These are phyloP conservation scores for Colletotrichum karsti DNA, from an alignment of 2,329 filamentous ascomycete species.

Conservation along the genomic window DNA sequence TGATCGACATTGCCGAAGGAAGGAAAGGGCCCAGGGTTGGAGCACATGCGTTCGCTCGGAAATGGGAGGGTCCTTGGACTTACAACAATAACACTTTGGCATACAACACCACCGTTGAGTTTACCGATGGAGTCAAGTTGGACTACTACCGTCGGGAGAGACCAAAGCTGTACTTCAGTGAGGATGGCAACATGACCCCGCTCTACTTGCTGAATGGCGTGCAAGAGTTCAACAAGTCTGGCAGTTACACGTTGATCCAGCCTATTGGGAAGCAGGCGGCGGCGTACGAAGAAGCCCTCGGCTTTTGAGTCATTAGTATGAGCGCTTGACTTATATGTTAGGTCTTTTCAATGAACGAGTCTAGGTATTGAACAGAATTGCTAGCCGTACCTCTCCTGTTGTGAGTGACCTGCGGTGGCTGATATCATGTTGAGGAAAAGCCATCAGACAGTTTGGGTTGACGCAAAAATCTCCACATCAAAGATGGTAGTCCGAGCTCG, in stretches of 20 bases:
- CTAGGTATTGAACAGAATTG: no score
- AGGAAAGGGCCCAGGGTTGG: slow-evolving; percentile 39
- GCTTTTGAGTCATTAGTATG: not conserved
- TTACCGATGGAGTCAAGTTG: slow-evolving; percentile 47
- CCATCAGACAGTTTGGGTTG: no score
- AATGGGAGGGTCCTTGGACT: slow-evolving; percentile 38
- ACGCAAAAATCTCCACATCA: no score
- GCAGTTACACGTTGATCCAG: slow-evolving; percentile 35
- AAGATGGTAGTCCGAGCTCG: no score
- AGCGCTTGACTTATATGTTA: not conserved
- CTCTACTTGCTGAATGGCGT: slow-evolving; percentile 57
- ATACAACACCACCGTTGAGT: slow-evolving; percentile 38
- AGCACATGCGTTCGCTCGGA: slow-evolving; percentile 37
- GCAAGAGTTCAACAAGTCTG: slow-evolving; percentile 44
- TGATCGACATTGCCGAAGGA: slow-evolving; percentile 37
- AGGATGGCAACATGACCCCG: slow-evolving; percentile 53
- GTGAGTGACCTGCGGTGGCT: no score
- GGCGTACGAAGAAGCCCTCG: not conserved
- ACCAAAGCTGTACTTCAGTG: slow-evolving; percentile 57
- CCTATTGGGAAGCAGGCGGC: slow-evolving; percentile 29
- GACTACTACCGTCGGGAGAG: slow-evolving; percentile 54
- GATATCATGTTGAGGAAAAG: no score
- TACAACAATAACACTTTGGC: slow-evolving; percentile 35
- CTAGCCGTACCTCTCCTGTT: no score
- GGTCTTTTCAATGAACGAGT: no score